phyloP scores from a whole-genome alignment of 106 monocot species.

The Amphibolis antarctica region DNA sequence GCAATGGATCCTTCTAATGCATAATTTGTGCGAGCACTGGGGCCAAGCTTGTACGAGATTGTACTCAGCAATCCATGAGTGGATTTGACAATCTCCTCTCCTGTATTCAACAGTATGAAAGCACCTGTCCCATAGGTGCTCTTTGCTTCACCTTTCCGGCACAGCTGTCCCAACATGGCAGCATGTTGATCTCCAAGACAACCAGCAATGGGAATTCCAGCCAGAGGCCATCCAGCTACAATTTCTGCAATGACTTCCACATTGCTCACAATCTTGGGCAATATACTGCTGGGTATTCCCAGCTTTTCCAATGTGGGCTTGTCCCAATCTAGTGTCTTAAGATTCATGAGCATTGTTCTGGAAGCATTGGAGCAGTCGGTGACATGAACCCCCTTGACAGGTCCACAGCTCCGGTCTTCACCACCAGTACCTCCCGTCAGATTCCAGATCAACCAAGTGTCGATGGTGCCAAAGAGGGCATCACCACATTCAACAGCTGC shows the following conservation, averaged over 20 bases:
- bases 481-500: slow-evolving; percentile 47
- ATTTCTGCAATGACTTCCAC: slow-evolving; percentile 55
- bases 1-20: slow-evolving; percentile 93
- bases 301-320: slow-evolving; percentile 50
- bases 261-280: slow-evolving; percentile 83
- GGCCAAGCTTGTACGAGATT: slow-evolving; percentile 77
- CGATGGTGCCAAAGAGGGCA: slow-evolving; percentile 79
- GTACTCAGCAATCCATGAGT: slow-evolving; percentile 61
- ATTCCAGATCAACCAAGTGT: slow-evolving; percentile 95
- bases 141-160: slow-evolving; percentile 73
- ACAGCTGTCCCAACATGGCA: slow-evolving; percentile 83
- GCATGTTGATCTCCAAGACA: slow-evolving; percentile 96
- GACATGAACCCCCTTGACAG: slow-evolving; percentile 50
- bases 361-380: slow-evolving; percentile 92
- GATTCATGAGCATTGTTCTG: slow-evolving; percentile 92
- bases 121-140: slow-evolving; percentile 94
- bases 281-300: slow-evolving; percentile 43
- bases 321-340: slow-evolving; percentile 76
- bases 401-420: slow-evolving; percentile 9
- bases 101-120: slow-evolving; percentile 84
- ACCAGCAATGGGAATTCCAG: slow-evolving; percentile 65
- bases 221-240: slow-evolving; percentile 61
- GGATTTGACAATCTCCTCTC: slow-evolving; percentile 44
- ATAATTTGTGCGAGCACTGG: slow-evolving; percentile 42
- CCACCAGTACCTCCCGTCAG: slow-evolving; percentile 56